These are phyloP conservation scores for Morella rubra DNA, from an alignment of 306 rosid genomes.

Conservation along the genomic window DNA sequence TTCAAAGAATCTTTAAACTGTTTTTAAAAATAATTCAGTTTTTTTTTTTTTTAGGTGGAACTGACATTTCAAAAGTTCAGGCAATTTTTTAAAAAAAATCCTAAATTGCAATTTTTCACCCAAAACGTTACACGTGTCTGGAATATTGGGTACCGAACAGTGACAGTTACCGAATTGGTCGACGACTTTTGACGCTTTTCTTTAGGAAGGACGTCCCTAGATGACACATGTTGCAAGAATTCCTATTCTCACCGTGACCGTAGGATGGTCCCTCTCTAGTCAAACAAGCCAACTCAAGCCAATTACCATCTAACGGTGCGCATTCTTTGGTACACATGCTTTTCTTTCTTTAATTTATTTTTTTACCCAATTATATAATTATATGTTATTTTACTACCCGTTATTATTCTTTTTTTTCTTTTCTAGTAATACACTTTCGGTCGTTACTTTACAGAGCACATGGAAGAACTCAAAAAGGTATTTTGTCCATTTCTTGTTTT, in stretches of 20 bases:
- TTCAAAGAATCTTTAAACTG: too few species aligned
- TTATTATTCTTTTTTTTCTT: background rate
- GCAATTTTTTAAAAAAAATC: too few species aligned
- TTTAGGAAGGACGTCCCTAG: background rate
- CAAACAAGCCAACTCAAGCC: background rate
- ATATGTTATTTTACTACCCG: background rate
- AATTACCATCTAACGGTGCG: background rate
- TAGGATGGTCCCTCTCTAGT: background rate
- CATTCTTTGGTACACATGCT: background rate
- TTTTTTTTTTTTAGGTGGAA: too few species aligned
- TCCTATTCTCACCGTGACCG: background rate
- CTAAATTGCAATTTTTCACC: too few species aligned
- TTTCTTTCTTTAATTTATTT: background rate
- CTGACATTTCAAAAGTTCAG: too few species aligned
- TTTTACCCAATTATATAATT: too few species aligned
- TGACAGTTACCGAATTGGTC: background rate
- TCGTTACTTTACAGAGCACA: slow-evolving; percentile 32
- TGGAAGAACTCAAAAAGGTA: slow-evolving; percentile 14
- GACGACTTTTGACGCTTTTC: background rate
- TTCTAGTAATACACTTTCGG: slow-evolving; percentile 19
- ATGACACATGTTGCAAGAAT: too few species aligned
- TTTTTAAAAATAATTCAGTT: too few species aligned
- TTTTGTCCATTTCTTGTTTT: slow-evolving; percentile 15
- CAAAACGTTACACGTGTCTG: background rate
- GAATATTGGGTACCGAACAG: background rate